Evolutionary conservation across 2,329 filamentous ascomycete genomes (phyloP), one percentile per base, ranked within the genome.

Genomic region (Penicillium sp.): DNA sequence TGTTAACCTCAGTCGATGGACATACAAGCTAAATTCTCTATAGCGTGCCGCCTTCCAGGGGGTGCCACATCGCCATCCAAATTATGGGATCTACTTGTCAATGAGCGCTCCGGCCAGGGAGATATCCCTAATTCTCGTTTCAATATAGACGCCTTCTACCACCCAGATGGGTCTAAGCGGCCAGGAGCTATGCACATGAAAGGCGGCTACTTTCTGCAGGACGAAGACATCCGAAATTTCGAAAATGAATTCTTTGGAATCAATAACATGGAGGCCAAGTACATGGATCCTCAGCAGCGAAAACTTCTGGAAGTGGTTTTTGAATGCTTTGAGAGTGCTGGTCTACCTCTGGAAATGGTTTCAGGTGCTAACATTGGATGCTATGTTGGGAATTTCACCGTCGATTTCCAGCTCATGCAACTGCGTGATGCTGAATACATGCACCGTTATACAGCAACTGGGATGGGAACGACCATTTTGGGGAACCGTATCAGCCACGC

Each of bases 261-360:
- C 29, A 45, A 42, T 13, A 33, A 33, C 7, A 21, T 35, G 4
- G 57, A 59, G n/a, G 57, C 57, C n/a, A 39, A 19, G 7, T 42
- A 33, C 9, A 52, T 59, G 49, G 57, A 59, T 21, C 33, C 57
- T 23, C 45, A 55, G 25, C 57, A 59, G 37, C 31, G 57, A n/a
- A 55, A 49, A 13, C 10, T 52, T 1, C 45, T 55, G 7, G 57
- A 59, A 21, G 49, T 53, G 3, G 31, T 29, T 4, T 55, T 50
- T n/a, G 57, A 59, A 27, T 27, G 33, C 9, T 35, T 59, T 21
- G 56, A 58, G 21, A 37, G 43, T 19, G 56, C 47, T 1, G 56
- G 53, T 45, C 25, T 52, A 3, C 26, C 52, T 1, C 19, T 49
- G 4, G 33, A 47, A 21, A 14, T 5, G 1, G 14, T 51, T 1